Evolutionary conservation across 2,329 filamentous ascomycete species (phyloP).

Genomic region (Mycosphaerelloides madeirae): DNA sequence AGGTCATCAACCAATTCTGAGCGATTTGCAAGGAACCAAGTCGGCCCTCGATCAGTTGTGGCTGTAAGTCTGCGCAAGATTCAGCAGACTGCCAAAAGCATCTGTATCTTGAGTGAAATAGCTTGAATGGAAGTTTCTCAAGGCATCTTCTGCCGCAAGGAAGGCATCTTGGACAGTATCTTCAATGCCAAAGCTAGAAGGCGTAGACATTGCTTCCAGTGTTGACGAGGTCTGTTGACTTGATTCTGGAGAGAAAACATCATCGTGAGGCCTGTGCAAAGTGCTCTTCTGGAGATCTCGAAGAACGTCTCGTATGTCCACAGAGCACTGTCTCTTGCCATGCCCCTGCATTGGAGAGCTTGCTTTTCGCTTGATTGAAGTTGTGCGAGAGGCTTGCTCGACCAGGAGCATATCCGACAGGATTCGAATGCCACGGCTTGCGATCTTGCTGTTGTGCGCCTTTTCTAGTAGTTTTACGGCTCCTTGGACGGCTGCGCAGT

Average conservation of each 20-base stretch:
- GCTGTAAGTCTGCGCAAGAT: conserved; percentile 5
- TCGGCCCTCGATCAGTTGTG: conserved; percentile 5
- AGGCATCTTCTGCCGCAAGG: conserved; percentile 2
- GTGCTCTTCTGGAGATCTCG: conserved; percentile 1
- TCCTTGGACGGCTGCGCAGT: conserved; percentile 1
- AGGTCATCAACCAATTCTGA: conserved; percentile 12
- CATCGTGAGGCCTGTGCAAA: background rate
- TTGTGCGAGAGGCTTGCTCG: background rate
- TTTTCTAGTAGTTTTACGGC: background rate
- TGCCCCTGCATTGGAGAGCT: background rate
- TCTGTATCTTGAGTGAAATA: conserved; percentile 3
- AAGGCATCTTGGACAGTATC: background rate
- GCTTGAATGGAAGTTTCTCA: conserved; percentile 5
- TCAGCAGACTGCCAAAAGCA: conserved; percentile 10
- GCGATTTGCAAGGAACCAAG: conserved; percentile 4
- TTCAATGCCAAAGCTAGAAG: background rate
- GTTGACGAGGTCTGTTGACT: no score
- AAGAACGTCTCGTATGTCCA: conserved; percentile 5
- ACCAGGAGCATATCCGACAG: conserved; percentile 2
- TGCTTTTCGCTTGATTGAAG: conserved; percentile 3
- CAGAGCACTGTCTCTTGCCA: conserved; percentile 1
- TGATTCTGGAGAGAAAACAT: background rate
- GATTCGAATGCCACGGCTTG: conserved; percentile 3
- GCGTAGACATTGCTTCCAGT: background rate
- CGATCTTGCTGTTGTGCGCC: conserved; percentile 7